Evolutionary conservation across 306 rosid species (phyloP), one percentile per base, ranked within the genome.

Genomic region (Castanopsis chinensis): DNA sequence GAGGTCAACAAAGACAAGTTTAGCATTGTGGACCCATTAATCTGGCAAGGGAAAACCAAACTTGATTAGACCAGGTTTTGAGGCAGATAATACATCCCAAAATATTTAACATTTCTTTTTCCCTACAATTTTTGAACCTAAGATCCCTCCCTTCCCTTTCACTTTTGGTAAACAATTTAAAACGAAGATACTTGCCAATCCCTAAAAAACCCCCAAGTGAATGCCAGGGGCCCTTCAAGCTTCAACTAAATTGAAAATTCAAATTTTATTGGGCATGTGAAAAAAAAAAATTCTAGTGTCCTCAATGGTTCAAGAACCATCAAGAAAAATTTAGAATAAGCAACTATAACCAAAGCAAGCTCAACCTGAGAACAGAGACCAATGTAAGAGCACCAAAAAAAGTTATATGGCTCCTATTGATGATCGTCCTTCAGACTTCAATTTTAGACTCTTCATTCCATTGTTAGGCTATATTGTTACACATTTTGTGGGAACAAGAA

Each of bases 1-100:
- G 99, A 95, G 74, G 99, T 95, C 68, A 95, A 86, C 81, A 95
- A 85, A 65, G 99, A 95, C 82, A 95, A 89, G 83, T 95, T 95
- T 56, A 95, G 89, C 99, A 95, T 95, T 67, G 99, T 91, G 41
- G 99, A 88, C 54, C 99, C 99, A 41, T 83, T 89, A 54, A 72
- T 81, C 99, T 95, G 94, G 94, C 82, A n/a, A 80, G 74, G 69
- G 72, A 83, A 28, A 55, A 79, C 69, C 60, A 82, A 28, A 78
- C 21, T 75, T 54, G 43, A 80, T 8, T 67, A 60, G 27, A 70
- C 56, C 20, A 52, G 18, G 76, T 60, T 65, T 9, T 33, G 58
- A 4, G 70, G 21, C 6, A 69, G 17, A 69, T 1, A 33, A 28
- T 25, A 14, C 0, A 11, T 63, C 57, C n/a, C 58, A 25, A 49